Conservation (phyloP, 2,329 filamentous ascomycete species). For the Phaeosphaeria sp. region DNA sequence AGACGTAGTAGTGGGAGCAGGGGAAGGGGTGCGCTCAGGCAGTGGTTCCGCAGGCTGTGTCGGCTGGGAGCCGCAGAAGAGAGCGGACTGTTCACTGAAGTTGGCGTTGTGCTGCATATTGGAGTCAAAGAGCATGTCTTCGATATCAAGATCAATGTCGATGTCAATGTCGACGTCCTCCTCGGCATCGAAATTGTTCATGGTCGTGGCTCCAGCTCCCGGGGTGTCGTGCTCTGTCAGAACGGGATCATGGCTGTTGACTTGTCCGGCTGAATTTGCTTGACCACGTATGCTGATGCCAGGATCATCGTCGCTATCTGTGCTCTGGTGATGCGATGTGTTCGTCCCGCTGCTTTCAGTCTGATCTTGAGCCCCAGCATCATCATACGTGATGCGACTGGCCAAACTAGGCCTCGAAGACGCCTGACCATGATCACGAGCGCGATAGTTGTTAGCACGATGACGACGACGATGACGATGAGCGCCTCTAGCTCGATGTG, state of each 20-base stretch:
- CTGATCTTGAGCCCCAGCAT: neutral
- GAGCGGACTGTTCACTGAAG: neutral
- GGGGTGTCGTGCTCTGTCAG: neutral
- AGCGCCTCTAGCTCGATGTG: neutral
- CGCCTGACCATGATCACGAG: neutral
- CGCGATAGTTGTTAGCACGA: neutral
- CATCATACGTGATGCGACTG: constrained; percentile 1
- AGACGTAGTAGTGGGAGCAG: no score
- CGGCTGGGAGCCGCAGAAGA: constrained; percentile 5
- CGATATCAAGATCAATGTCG: neutral
- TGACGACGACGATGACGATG: no score
- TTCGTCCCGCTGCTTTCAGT: neutral
- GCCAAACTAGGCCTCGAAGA: neutral
- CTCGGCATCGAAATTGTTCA: neutral
- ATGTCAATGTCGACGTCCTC: neutral
- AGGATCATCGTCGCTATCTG: neutral
- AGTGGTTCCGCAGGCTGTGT: no score
- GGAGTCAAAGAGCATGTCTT: neutral
- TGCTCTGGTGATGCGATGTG: neutral
- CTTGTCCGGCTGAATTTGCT: neutral
- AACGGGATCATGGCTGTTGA: neutral
- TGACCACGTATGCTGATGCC: no score
- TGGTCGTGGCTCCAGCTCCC: neutral
- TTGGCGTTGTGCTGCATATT: constrained; percentile 1
- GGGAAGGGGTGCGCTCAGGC: no score